Percentiles rank a stretch among this genome's conserved stretches.
Evolutionary conservation across 371 early-diverging fungal genomes (phyloP).

Genomic region (Blyttiomyces sp.): DNA sequence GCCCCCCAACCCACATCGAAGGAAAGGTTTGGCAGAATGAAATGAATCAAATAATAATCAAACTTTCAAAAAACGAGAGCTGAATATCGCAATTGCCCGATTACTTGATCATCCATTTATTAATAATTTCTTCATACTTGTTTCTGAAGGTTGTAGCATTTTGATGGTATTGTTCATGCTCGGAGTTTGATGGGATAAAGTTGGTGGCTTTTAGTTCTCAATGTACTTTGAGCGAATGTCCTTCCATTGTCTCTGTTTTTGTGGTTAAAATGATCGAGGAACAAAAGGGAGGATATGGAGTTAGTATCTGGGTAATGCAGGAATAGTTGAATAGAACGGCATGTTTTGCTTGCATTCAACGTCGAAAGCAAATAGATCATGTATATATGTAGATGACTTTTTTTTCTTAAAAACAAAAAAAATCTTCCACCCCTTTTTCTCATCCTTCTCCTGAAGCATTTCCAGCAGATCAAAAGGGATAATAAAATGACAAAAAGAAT

Average conservation of each 20-base stretch:
- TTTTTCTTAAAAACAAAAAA: too few species aligned
- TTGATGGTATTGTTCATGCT: too few species aligned
- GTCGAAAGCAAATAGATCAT: too few species aligned
- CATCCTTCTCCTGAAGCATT: not conserved
- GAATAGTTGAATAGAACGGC: not conserved
- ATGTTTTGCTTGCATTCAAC: too few species aligned
- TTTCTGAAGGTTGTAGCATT: not conserved
- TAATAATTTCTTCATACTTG: not conserved
- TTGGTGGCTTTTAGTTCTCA: conserved; percentile 29
- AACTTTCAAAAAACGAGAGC: too few species aligned
- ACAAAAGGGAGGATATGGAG: conserved; percentile 5
- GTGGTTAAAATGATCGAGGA: not conserved
- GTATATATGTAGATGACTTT: too few species aligned
- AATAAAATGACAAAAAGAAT: not conserved
- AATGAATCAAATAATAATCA: too few species aligned
- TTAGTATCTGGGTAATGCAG: not conserved
- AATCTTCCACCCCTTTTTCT: too few species aligned
- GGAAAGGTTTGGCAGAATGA: too few species aligned
- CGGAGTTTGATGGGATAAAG: not conserved
- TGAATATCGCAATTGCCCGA: not conserved
- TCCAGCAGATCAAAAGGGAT: not conserved
- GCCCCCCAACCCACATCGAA: too few species aligned
- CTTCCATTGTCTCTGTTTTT: conserved; percentile 66
- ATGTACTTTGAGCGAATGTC: conserved; percentile 68
- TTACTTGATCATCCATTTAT: not conserved